Conservation (phyloP, 352 stramenopile genomes). For the Aphanomyces euteiches region DNA sequence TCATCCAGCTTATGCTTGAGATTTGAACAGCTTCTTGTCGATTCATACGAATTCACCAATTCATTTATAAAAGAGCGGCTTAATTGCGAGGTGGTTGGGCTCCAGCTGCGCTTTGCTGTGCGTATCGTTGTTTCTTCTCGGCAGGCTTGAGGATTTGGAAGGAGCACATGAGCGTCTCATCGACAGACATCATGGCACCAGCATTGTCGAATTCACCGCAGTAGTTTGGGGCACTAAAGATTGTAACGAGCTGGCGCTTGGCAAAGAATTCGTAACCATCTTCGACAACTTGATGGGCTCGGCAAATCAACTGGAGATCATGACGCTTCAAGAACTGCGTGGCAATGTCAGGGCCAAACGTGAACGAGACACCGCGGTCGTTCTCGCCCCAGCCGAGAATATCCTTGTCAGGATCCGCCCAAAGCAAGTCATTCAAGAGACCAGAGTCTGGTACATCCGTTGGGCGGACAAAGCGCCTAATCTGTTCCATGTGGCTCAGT, state of each 20-base stretch:
- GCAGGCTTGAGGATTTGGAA: slow-evolving; percentile 29
- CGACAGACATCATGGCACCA: slow-evolving; percentile 85
- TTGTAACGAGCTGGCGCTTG: slow-evolving; percentile 82
- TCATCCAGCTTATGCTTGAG: no score
- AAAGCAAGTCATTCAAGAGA: slow-evolving; percentile 81
- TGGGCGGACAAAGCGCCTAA: slow-evolving; percentile 79
- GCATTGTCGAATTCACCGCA: slow-evolving; percentile 86
- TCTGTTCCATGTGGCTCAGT: slow-evolving; percentile 96
- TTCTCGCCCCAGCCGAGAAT: slow-evolving; percentile 93
- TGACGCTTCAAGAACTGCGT: slow-evolving; percentile 94
- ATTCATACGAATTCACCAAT: no score
- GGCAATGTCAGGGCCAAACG: slow-evolving; percentile 97
- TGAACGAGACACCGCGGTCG: slow-evolving; percentile 97
- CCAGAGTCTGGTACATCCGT: slow-evolving; percentile 74
- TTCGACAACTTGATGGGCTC: slow-evolving; percentile 79
- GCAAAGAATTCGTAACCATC: slow-evolving; percentile 67
- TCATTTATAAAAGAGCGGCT: no score
- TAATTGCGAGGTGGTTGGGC: no score
- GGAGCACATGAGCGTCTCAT: slow-evolving; percentile 24
- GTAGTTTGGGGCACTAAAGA: slow-evolving; percentile 91
- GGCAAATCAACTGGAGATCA: slow-evolving; percentile 96
- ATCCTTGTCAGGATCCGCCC: slow-evolving; percentile 79
- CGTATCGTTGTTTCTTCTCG: no score
- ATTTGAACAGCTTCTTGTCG: no score
- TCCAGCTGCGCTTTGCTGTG: no score